Evolutionary conservation across 2,329 filamentous ascomycete species (phyloP).

Genomic region (Neocatenulostroma microsporum): DNA sequence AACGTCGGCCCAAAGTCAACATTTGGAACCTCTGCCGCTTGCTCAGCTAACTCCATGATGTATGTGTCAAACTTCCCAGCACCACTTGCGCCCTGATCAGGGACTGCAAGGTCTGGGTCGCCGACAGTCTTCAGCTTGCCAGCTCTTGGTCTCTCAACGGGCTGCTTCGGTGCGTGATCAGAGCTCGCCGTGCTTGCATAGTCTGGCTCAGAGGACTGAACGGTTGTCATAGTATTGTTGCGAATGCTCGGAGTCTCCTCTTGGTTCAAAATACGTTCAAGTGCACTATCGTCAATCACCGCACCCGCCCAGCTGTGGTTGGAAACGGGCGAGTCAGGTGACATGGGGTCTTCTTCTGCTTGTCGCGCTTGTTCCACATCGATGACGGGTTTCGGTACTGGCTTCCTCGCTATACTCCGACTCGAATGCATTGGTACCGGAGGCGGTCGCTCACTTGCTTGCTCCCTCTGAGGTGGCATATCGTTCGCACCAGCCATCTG

Average conservation of each 20-base stretch:
- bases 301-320: conserved; percentile 20
- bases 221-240: conserved; percentile 41
- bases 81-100: conserved; percentile 32
- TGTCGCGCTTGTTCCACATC: conserved; percentile 6
- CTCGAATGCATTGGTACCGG: conserved; percentile 19
- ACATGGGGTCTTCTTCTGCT: conserved; percentile 11
- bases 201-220: conserved; percentile 46
- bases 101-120: conserved; percentile 37
- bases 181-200: conserved; percentile 60
- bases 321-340: conserved; percentile 15
- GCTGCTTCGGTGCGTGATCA: conserved; percentile 40
- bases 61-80: conserved; percentile 25
- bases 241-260: neutral
- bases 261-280: conserved; percentile 30
- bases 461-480: neutral
- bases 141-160: conserved; percentile 61
- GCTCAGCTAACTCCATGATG: conserved; percentile 26
- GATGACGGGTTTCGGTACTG: conserved; percentile 18
- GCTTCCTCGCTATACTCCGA: conserved; percentile 24
- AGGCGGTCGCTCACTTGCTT: conserved; percentile 20
- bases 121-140: conserved; percentile 76
- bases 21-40: conserved; percentile 55
- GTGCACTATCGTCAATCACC: conserved; percentile 38
- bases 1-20: conserved; percentile 84
- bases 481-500: conserved; percentile 1